Conservation (phyloP, 1,284 basidiomycete genomes). For the Ustilago crameri region DNA sequence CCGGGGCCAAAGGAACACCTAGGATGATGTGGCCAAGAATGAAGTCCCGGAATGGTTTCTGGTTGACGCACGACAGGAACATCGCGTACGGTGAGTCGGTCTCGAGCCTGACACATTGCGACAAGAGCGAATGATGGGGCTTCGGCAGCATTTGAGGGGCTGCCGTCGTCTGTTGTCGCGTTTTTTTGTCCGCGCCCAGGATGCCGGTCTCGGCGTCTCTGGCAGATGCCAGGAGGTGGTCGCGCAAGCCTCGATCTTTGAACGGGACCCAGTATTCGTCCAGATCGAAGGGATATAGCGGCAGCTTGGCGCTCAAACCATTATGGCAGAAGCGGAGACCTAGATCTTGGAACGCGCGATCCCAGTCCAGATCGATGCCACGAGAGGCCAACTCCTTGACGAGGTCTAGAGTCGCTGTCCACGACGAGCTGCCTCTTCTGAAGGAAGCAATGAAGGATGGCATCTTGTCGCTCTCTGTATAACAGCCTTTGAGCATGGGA, state of each 20-base stretch:
- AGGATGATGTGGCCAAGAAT: constrained; percentile 50
- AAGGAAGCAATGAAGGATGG: constrained; percentile 36
- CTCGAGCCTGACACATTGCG: constrained; percentile 27
- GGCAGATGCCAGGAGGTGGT: constrained; percentile 17
- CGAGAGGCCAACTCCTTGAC: constrained; percentile 33
- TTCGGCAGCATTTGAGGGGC: constrained; percentile 5
- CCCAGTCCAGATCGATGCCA: constrained; percentile 29
- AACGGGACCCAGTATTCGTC: constrained; percentile 45
- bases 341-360: constrained; percentile 21
- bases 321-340: constrained; percentile 21
- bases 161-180: background rate
- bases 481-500: constrained; percentile 48
- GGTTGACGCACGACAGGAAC: constrained; percentile 31
- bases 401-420: constrained; percentile 20
- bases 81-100: constrained; percentile 20
- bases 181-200: background rate
- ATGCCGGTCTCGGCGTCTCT: background rate
- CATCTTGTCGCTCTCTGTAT: constrained; percentile 6
- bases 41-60: constrained; percentile 39
- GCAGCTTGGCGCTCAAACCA: constrained; percentile 21
- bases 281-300: constrained; percentile 49
- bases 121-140: constrained; percentile 25
- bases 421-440: constrained; percentile 39
- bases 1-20: constrained; percentile 35
- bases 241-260: constrained; percentile 49